Base-by-base conservation (phyloP, 2,329 filamentous ascomycete genomes). In the Fusarium drepaniforme region DNA sequence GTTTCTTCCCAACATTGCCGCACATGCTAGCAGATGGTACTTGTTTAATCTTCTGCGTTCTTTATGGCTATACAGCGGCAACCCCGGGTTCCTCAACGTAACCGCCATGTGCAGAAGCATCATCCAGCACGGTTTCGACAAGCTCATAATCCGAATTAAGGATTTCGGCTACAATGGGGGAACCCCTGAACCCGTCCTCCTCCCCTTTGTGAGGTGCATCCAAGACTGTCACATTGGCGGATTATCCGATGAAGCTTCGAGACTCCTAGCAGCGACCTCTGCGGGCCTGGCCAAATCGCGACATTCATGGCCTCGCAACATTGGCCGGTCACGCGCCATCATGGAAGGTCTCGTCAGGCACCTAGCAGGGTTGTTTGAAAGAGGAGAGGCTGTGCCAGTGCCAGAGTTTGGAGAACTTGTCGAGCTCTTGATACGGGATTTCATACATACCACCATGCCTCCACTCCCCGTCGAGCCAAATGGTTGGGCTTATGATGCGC, bases 1-100 rank as follows among this genome's bases (percentile, higher is more conserved):
- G 15, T 33, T 70, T 4, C 59, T 71, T 44, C 68, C 59, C 9
- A 70, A 15, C 28, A 37, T 71, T 23, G 66, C 37, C 30, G 38
- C 33, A 30, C 12, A 57, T 37, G 21, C 64, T 15, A 18, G 35
- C 23, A 53, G 57, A 3, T 2, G 12, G 37, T 42, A 64, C 12
- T 33, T 74, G 8, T 64, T 68, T 15, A 38, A 57, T 15, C 37
- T 71, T 37, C 38, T 71, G 12, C 46, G 53, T 23, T 11, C n/a
- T 4, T 46, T 71, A 28, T 33, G 44, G 35, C 12, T 33, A 12
- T 25, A 46, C 3, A 56, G 21, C 40, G 21, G 42, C 11, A 23
- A 44, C 13, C 56, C 56, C 2, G 23, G n/a, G 8, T 68, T 63
- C 5, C 18, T 37, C 4, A 18, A 59, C n/a, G 49, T 16, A 40